Percentiles rank a stretch among this genome's conserved stretches.
Evolutionary conservation across 257 asterid genomes (phyloP).

Genomic region (Penstemon barbatus): DNA sequence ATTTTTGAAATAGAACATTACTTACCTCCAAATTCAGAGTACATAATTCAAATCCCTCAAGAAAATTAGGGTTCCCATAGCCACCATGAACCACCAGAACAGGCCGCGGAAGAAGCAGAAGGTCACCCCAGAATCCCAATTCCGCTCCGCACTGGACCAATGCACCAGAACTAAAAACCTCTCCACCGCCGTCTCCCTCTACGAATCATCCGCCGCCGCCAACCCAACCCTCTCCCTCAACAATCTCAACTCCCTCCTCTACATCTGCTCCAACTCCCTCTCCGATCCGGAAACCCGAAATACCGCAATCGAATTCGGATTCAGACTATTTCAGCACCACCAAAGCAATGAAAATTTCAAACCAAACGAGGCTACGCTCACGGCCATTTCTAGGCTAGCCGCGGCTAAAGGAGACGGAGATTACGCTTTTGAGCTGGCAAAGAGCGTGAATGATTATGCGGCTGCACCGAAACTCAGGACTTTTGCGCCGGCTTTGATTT

Average conservation of each 20-base stretch:
- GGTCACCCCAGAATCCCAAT: slow-evolving; percentile 67
- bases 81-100: no score
- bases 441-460: slow-evolving; percentile 45
- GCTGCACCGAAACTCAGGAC: slow-evolving; percentile 74
- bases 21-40: no score
- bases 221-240: slow-evolving; percentile 47
- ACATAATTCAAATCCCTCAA: no score
- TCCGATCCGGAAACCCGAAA: slow-evolving; percentile 40
- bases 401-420: slow-evolving; percentile 84
- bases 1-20: no score
- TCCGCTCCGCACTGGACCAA: slow-evolving; percentile 64
- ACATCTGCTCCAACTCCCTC: slow-evolving; percentile 71
- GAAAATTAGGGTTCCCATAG: no score
- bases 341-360: slow-evolving; percentile 39
- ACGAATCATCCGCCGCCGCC: slow-evolving; percentile 48
- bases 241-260: slow-evolving; percentile 80
- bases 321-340: slow-evolving; percentile 48
- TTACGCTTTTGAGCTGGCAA: slow-evolving; percentile 75
- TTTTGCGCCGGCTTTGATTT: slow-evolving; percentile 70
- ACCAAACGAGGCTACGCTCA: slow-evolving; percentile 82
- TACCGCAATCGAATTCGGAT: slow-evolving; percentile 74
- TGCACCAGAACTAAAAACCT: slow-evolving; percentile 75
- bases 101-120: slow-evolving; percentile 63
- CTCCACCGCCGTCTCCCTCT: slow-evolving; percentile 64
- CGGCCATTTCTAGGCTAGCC: slow-evolving; percentile 78